Percentiles rank a stretch among this genome's conserved stretches.
These are phyloP conservation scores for Ogataea hybrid DNA, from an alignment of 1,139 yeast species.

Conservation along the genomic window DNA sequence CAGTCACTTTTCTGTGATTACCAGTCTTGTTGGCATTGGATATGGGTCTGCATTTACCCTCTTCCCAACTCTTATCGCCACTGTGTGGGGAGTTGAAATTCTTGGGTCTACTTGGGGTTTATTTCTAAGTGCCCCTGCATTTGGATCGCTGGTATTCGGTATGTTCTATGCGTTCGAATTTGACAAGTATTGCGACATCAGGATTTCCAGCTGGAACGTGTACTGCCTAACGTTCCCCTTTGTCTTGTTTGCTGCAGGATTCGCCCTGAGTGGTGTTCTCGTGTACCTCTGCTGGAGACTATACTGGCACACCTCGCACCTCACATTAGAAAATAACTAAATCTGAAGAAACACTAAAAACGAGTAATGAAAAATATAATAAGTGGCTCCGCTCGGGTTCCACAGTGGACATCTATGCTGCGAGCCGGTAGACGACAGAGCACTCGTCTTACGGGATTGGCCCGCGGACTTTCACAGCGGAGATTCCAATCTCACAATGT, in stretches of 20 bases:
- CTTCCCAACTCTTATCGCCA: constrained; percentile 78
- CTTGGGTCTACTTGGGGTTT: constrained; percentile 95
- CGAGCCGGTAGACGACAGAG: too few relatives aligned
- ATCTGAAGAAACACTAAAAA: not conserved
- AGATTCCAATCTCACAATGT: constrained; percentile 6
- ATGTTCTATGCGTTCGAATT: constrained; percentile 65
- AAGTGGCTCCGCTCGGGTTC: too few relatives aligned
- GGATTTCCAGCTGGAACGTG: constrained; percentile 4
- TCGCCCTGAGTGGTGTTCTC: constrained; percentile 35
- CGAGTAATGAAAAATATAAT: not conserved
- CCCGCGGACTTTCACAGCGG: not conserved
- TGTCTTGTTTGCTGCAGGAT: constrained; percentile 34
- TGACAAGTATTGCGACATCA: constrained; percentile 41
- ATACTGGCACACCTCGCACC: constrained; percentile 14
- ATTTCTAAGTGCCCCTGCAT: constrained; percentile 87
- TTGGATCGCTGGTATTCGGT: constrained; percentile 75
- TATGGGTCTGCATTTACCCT: constrained; percentile 87
- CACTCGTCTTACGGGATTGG: too few relatives aligned
- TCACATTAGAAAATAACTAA: not conserved
- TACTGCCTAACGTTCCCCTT: constrained; percentile 39
- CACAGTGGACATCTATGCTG: too few relatives aligned
- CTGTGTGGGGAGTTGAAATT: constrained; percentile 85
- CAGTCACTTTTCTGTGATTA: constrained; percentile 37
- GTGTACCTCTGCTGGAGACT: constrained; percentile 37
- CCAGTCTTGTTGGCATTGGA: constrained; percentile 62